Base-by-base conservation (phyloP, 225 moss, liverwort and hornwort species). In the Pseudoscleropodium purum region DNA sequence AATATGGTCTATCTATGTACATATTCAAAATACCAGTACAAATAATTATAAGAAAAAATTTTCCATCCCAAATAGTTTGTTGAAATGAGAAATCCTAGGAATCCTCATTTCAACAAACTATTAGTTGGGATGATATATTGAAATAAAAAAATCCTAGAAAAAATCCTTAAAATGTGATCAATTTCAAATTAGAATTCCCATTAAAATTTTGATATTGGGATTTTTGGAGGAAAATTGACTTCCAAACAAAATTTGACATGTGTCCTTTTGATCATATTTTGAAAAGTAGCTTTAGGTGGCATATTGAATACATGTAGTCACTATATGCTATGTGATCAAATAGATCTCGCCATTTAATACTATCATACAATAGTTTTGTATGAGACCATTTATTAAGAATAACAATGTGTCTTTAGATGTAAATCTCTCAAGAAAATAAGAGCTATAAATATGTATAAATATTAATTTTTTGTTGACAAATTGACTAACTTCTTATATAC, bases 251-350 rank as follows among this genome's bases (percentile, higher is more conserved):
- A 51, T 34, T 52, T 34, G 23, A 23, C 14, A 77, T 8, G 3
- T 21, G 1, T 52, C 4, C 2, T 76, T 36, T 23, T 20, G 1
- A 51, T 5, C 19, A 34, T 34, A 76, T 34, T 76, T 77, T 34
- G 5, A 36, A 49, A 52, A 52, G 52, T 2, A 49, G 0, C 49
- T 20, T 2, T 39, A 0, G 9, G 0, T 52, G 1, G 23, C 21
- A 7, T 52, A 52, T 34, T 76, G 5, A 34, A 13, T 49, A 36
- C 9, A 36, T 36, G 9, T 20, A 51, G 20, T 52, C 2, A 21
- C 7, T 49, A 49, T 49, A 43, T 39, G 18, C 47, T 18, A 30
- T 30, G 4, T 11, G 5, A 76, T 76, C 8, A 21, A 76, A 51
- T 21, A 51, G 7, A 34, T 8, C 13, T 8, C 2, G 3, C 13